Conservation (phyloP, 805 yeast genomes). For the Yarrowia porcina region DNA sequence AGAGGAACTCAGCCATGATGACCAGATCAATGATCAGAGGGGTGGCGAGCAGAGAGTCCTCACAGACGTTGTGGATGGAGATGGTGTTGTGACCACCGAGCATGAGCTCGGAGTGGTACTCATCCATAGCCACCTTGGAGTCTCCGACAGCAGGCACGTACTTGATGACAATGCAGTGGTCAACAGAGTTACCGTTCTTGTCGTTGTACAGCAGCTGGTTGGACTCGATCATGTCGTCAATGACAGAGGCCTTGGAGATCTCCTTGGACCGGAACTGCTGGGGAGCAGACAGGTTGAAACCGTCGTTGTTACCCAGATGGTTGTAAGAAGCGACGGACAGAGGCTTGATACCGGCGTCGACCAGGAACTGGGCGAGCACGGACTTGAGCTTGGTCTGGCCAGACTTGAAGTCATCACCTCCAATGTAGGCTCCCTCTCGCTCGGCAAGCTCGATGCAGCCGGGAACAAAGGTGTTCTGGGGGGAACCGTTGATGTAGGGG, state of each 20-base stretch:
- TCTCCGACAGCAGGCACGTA: slow-evolving; percentile 94
- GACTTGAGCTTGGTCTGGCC: slow-evolving; percentile 96
- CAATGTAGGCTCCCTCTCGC: slow-evolving; percentile 68
- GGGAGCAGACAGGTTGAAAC: slow-evolving; percentile 86
- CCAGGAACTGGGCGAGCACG: slow-evolving; percentile 92
- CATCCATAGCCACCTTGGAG: slow-evolving; percentile 97
- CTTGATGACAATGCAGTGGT: slow-evolving; percentile 93
- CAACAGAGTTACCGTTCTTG: slow-evolving; percentile 71
- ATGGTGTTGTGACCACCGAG: slow-evolving; percentile 96
- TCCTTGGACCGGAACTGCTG: slow-evolving; percentile 94
- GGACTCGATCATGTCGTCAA: slow-evolving; percentile 89
- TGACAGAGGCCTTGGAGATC: slow-evolving; percentile 87
- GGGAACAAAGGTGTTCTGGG: slow-evolving; percentile 96
- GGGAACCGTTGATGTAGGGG: slow-evolving; percentile 94
- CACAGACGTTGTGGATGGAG: slow-evolving; percentile 92
- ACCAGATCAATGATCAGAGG: slow-evolving; percentile 91
- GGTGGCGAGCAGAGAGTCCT: slow-evolving; percentile 90
- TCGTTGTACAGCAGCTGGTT: slow-evolving; percentile 81
- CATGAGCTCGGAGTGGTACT: slow-evolving; percentile 94
- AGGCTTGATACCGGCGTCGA: slow-evolving; percentile 96
- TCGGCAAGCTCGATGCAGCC: slow-evolving; percentile 91
- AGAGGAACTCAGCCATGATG: slow-evolving; percentile 83
- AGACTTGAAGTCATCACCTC: slow-evolving; percentile 95
- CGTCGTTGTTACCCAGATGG: slow-evolving; percentile 96
- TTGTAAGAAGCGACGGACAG: slow-evolving; percentile 92